These are phyloP conservation scores for Termitomyces sp. DNA, from an alignment of 768 basidiomycete species.

Conservation along the genomic window DNA sequence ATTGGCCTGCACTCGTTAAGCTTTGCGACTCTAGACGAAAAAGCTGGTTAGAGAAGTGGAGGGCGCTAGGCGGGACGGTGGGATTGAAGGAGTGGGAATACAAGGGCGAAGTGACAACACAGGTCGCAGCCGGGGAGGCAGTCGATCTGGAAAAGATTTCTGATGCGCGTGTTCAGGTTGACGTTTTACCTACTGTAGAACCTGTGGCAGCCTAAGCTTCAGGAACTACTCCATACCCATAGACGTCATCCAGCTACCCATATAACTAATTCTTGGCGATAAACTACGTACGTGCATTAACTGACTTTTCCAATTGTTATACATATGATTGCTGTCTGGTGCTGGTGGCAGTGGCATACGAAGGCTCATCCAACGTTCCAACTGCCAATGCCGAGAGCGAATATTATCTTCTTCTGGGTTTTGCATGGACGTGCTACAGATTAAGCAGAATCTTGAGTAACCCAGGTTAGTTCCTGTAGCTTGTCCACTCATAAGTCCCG, in stretches of 20 bases:
- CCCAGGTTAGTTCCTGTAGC: too few relatives aligned
- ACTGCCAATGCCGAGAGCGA: too few relatives aligned
- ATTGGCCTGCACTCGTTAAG: conserved; percentile 65
- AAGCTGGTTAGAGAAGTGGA: conserved; percentile 60
- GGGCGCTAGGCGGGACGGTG: conserved; percentile 58
- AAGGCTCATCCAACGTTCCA: too few relatives aligned
- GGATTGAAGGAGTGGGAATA: conserved; percentile 82
- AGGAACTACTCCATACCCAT: neutral
- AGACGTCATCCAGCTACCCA: neutral
- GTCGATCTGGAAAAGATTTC: conserved; percentile 1
- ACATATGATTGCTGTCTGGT: too few relatives aligned
- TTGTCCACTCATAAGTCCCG: too few relatives aligned
- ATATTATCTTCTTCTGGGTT: too few relatives aligned
- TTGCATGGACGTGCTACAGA: too few relatives aligned
- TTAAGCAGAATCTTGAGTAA: too few relatives aligned
- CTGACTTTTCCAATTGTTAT: too few relatives aligned
- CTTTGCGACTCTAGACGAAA: conserved; percentile 49
- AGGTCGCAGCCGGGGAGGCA: neutral
- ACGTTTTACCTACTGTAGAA: neutral
- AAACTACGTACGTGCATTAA: neutral
- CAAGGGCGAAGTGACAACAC: conserved; percentile 32
- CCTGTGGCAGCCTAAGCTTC: neutral
- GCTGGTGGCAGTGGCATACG: too few relatives aligned
- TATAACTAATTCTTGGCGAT: neutral
- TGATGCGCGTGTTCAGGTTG: neutral